phyloP scores from a whole-genome alignment of 2,329 filamentous ascomycete species.

The Plenodomus lindquistii region DNA sequence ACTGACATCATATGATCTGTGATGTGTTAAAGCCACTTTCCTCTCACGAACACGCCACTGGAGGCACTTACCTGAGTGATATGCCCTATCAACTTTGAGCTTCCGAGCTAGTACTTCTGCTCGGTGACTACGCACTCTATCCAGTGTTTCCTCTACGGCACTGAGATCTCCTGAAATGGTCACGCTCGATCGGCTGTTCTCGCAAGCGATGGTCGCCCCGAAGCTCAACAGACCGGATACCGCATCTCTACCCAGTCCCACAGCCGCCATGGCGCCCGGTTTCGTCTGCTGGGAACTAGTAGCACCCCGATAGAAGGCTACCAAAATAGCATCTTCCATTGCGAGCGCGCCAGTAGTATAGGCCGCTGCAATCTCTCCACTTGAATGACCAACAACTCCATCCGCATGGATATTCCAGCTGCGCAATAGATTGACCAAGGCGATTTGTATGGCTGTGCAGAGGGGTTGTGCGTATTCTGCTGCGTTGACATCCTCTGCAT shows the following conservation, averaged over 20 bases:
- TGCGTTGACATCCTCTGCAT: conserved; percentile 8
- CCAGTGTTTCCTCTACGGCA: conserved; percentile 6
- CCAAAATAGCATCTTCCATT: conserved; percentile 18
- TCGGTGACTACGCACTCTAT: conserved; percentile 18
- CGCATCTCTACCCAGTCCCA: conserved; percentile 8
- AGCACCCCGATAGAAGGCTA: conserved; percentile 21
- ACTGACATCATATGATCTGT: conserved; percentile 26
- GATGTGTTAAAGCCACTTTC: too few species aligned
- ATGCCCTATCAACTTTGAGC: conserved; percentile 31
- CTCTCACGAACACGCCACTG: too few species aligned
- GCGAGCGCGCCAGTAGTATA: conserved; percentile 39
- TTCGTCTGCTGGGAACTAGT: background rate
- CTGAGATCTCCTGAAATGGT: conserved; percentile 27
- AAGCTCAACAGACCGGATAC: conserved; percentile 1
- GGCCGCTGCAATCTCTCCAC: conserved; percentile 48
- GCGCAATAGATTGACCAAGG: conserved; percentile 13
- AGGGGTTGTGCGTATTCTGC: conserved; percentile 27
- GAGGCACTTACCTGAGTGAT: too few species aligned
- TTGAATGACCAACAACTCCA: conserved; percentile 44
- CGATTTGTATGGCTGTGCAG: conserved; percentile 29
- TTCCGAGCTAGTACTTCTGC: conserved; percentile 21
- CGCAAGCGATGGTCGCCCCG: conserved; percentile 10
- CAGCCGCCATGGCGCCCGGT: conserved; percentile 17
- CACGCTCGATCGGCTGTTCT: conserved; percentile 22
- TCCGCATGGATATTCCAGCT: conserved; percentile 10